Conservation (phyloP, 768 basidiomycete genomes). For the Podaxis sp. region DNA sequence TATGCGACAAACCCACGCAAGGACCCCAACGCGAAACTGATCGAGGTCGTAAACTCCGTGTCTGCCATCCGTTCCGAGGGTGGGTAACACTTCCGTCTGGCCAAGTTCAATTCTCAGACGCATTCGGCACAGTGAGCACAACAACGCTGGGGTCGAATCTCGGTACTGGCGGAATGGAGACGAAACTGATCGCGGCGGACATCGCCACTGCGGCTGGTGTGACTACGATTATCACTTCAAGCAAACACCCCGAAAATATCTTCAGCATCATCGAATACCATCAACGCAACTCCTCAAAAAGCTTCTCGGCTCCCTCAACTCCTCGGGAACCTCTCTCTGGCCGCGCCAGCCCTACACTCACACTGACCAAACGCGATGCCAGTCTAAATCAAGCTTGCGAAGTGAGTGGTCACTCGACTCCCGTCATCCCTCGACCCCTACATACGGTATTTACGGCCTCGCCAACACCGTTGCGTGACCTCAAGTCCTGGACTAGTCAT, state of each 20-base stretch:
- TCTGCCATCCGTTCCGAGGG: slow-evolving; percentile 78
- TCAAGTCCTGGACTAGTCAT: slow-evolving; percentile 97
- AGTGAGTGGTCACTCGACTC: slow-evolving; percentile 18
- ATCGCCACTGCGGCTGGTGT: slow-evolving; percentile 95
- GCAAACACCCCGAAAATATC: slow-evolving; percentile 71
- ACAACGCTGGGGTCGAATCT: slow-evolving; percentile 88
- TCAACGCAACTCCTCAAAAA: slow-evolving; percentile 31
- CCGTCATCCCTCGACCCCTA: slow-evolving; percentile 48
- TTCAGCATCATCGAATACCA: slow-evolving; percentile 81
- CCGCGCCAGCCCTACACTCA: not conserved
- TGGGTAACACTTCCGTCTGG: slow-evolving; percentile 23
- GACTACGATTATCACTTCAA: slow-evolving; percentile 85
- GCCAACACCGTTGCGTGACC: slow-evolving; percentile 65
- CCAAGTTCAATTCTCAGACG: not conserved
- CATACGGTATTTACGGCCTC: slow-evolving; percentile 89
- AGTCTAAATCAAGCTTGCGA: slow-evolving; percentile 10
- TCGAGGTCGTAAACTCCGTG: slow-evolving; percentile 81
- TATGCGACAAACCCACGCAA: slow-evolving; percentile 95
- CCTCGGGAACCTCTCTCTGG: slow-evolving; percentile 5
- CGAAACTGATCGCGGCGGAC: slow-evolving; percentile 97
- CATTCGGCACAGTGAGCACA: slow-evolving; percentile 67
- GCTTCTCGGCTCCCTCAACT: slow-evolving; percentile 20
- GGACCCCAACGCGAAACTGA: slow-evolving; percentile 75
- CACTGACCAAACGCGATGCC: not conserved
- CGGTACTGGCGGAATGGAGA: slow-evolving; percentile 99